Base-by-base conservation (phyloP, 2,329 filamentous ascomycete genomes). In the Xylariales sp. region DNA sequence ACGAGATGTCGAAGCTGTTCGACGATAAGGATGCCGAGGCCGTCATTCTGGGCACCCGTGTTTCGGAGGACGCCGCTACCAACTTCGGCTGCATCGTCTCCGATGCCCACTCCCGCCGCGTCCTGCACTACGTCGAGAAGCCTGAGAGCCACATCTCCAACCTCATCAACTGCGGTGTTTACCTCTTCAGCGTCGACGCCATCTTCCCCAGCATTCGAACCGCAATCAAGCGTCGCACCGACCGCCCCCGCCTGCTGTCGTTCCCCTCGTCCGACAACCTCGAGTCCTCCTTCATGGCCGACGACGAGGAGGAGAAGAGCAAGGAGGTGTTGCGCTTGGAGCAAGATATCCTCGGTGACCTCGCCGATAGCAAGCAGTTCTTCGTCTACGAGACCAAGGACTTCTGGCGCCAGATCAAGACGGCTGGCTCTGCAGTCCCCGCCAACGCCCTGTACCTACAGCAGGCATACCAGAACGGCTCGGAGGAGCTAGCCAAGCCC, bases 331-430 rank as follows among this genome's bases (percentile, higher is more conserved):
- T 98, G 51, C 87, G 93, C 37, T 77, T 98, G 40, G 93, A 98
- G 70, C 93, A 97, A 69, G 93, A 98, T 60, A 95, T 97, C 37
- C 77, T 98, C 42, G 85, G 89, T 36, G 91, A 97, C 57, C 81
- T 97, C 56, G 91, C 93, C 44, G 93, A 97, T 66, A 95, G 81
- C 77, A 93, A 95, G 69, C 88, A 93, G 63, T 98, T 98, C 73
- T 97, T 89, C 66, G 93, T 97, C 21, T 86, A 95, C 63, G 93
- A 98, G 72, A 97, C 91, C 49, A 95, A 94, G 70, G 93, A 97
- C 63, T 98, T 98, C 66, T 98, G 93, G 93, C 88, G 93, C 53
- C 93, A 98, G 74, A 97, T 98, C 78, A 98, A 98, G 78, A 96
- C 93, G 2, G 93, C 93, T 43, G 93, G 93, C 43, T 97, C 91